Conservation (phyloP, 768 basidiomycete species). For the Lentinula edodes region DNA sequence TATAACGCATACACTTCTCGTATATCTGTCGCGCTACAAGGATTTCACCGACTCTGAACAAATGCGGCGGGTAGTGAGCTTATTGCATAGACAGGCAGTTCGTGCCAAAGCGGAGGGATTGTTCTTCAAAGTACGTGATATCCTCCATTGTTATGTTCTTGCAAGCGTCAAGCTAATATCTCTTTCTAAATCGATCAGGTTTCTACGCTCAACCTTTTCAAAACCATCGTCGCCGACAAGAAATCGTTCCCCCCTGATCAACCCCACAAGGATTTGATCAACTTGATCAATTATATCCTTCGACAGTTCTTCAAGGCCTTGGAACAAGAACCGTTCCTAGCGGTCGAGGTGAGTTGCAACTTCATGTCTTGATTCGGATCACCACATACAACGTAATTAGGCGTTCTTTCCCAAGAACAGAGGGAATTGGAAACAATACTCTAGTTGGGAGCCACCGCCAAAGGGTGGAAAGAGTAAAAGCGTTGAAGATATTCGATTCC, state of each 20-base stretch:
- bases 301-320: constrained; percentile 93
- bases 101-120: constrained; percentile 89
- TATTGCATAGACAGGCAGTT: constrained; percentile 90
- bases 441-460: constrained; percentile 62
- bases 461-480: constrained; percentile 23
- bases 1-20: constrained; percentile 77
- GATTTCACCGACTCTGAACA: constrained; percentile 75
- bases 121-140: constrained; percentile 84
- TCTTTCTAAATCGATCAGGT: constrained; percentile 51
- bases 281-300: constrained; percentile 80
- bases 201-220: constrained; percentile 85
- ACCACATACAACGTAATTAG: constrained; percentile 30
- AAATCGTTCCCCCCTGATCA: constrained; percentile 73
- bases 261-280: constrained; percentile 76
- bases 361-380: neutral
- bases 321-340: constrained; percentile 77
- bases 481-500: constrained; percentile 40
- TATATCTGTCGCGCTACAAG: constrained; percentile 78
- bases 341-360: constrained; percentile 66
- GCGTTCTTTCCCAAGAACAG: constrained; percentile 89
- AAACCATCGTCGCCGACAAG: constrained; percentile 77
- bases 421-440: constrained; percentile 80
- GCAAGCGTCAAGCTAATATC: neutral
- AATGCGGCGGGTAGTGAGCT: constrained; percentile 84
- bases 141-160: neutral